Percentiles rank a stretch among this genome's conserved stretches.
Evolutionary conservation across 2,329 filamentous ascomycete species (phyloP).

Genomic region (Tolypocladium pustulatum): DNA sequence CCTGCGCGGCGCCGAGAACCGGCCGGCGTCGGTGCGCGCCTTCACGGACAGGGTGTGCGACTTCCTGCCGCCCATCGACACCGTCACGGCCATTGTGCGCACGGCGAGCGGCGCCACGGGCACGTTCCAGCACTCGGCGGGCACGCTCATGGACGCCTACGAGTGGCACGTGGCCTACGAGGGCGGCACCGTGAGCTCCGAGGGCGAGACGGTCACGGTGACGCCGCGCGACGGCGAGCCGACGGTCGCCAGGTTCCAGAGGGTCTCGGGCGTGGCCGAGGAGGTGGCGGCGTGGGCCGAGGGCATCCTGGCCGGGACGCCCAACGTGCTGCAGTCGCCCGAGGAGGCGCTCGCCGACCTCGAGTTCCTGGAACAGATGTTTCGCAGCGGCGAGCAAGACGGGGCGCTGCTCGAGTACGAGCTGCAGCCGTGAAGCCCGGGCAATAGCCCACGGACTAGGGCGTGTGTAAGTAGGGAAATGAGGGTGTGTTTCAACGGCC

Average conservation of each 20-base stretch:
- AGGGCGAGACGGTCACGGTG: conserved; percentile 34
- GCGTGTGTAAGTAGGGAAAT: no score
- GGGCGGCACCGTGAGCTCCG: conserved; percentile 37
- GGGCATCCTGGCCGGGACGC: conserved; percentile 34
- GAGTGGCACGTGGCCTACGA: conserved; percentile 50
- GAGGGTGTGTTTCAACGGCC: no score
- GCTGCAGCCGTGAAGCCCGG: conserved; percentile 7
- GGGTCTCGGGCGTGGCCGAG: conserved; percentile 42
- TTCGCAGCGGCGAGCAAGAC: conserved; percentile 33
- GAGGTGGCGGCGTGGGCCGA: conserved; percentile 54
- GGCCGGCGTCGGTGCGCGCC: conserved; percentile 36
- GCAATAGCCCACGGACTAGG: background rate
- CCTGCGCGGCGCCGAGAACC: conserved; percentile 34
- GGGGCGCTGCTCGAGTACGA: conserved; percentile 29
- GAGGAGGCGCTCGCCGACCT: conserved; percentile 52
- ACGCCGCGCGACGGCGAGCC: conserved; percentile 21
- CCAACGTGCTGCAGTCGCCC: conserved; percentile 39
- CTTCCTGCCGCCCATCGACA: conserved; percentile 56
- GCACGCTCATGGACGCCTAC: conserved; percentile 40
- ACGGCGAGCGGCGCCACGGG: conserved; percentile 44
- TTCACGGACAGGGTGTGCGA: conserved; percentile 43
- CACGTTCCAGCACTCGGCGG: conserved; percentile 46
- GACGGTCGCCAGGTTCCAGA: conserved; percentile 31
- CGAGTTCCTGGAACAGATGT: conserved; percentile 44
- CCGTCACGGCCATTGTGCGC: conserved; percentile 47